Base-by-base conservation (phyloP, 1,284 basidiomycete species). In the Coriolopsis trogii region DNA sequence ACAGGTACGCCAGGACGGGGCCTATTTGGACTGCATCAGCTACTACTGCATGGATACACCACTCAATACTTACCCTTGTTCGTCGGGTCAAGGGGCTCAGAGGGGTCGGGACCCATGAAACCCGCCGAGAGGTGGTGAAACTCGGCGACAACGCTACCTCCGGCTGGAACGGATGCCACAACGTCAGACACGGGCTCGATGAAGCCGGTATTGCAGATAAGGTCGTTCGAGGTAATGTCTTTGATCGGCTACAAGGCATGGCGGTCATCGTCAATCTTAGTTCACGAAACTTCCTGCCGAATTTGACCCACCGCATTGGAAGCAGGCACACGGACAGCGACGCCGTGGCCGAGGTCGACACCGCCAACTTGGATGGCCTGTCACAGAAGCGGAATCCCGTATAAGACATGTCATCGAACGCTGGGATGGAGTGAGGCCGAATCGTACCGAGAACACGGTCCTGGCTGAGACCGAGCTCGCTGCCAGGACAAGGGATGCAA, bases 161-260 rank as follows among this genome's bases (percentile, higher is more conserved):
- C 80, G 49, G 80, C 72, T 44, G 84, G 69, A 26, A 81, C 76
- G 37, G 70, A 67, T 64, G 86, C 73, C 61, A 85, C 66, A n/a
- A 72, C 62, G 46, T 71, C 64, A 39, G 81, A 73, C 53, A 86
- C 65, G 15, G 79, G 77, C 60, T 76, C 79, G 61, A 81, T 82
- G 62, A 82, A 81, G 30, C 79, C 78, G 36, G 79, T 80, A 56
- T 84, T 84, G 70, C 81, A 82, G 52, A 80, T 80, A 41, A 84
- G 52, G 63, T 81, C 67, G 63, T 80, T 80, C 0, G 79, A 81
- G 5, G 72, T 77, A 4, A 82, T 74, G 58, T 81, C 76, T n/a
- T 63, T 76, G 52, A 82, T 77, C 12, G 79, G 76, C 79, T 81
- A 28, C 7, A n/a, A n/a, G 15, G 16, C 3, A 3, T n/a, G 4